Base-by-base conservation (phyloP, 2,329 filamentous ascomycete species). In the Colletotrichum trifolii region DNA sequence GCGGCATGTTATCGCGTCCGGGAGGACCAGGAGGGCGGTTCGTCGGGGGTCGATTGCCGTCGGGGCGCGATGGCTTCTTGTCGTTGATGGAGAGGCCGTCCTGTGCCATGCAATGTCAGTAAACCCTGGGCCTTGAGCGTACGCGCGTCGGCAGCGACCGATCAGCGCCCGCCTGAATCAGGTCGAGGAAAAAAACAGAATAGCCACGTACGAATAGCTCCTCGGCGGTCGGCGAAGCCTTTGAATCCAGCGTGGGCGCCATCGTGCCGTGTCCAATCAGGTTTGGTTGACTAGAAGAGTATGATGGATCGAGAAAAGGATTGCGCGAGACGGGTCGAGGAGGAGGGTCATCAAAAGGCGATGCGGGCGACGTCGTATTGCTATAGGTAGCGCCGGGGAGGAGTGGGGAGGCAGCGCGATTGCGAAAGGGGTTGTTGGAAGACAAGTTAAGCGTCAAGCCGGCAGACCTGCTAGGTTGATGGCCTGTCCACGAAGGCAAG, bases 361-460 rank as follows among this genome's bases (percentile, higher is more conserved):
- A 89, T 68, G 77, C 78, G 70, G 79, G 81, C 76, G 79, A 77
- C 71, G 74, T 73, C 71, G 73, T 80, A 72, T 73, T 72, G 69
- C 67, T 74, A 50, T 67, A 64, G 52, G 59, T 64, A 54, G 73
- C 67, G 68, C 72, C 76, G 57, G 79, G 75, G 35, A 61, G 57
- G 57, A 65, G 62, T 54, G 86, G 89, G 68, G 90, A 92, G 42
- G 83, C 82, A 69, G 89, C 87, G 73, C 90, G 88, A 77, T 92
- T 92, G 81, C 91, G 89, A 73, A 88, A 94, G 68, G 91, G 91
- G 75, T 94, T 94, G 84, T 94, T 94, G 76, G 91, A 94, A 77
- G 89, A 89, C 73, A 94, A 86, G 78, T 89, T 90, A 76, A 91
- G 80, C 59, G 85, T 81, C 74, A 90, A 81, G 47, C 58, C 62